These are phyloP conservation scores for Beta lomatogona DNA, from an alignment of 179 eudicot species.

Conservation along the genomic window DNA sequence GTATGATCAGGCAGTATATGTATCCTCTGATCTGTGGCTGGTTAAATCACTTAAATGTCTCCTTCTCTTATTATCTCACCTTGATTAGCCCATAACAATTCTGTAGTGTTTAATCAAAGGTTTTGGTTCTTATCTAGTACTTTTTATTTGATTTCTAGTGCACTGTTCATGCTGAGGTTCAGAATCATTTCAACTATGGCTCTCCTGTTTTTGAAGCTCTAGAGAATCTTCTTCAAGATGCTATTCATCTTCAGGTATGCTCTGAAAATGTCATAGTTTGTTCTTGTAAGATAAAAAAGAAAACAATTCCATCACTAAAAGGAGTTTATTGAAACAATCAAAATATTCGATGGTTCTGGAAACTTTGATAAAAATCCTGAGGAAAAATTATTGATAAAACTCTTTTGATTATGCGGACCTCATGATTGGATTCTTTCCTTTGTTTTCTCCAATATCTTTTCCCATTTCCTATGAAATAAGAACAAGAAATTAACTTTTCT, in stretches of 20 bases:
- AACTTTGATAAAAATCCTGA: no score
- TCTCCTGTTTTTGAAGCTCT: constrained; percentile 25
- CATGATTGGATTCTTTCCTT: no score
- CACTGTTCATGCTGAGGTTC: constrained; percentile 59
- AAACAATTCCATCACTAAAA: background rate
- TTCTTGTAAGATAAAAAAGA: background rate
- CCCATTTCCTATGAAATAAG: no score
- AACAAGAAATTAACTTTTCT: no score
- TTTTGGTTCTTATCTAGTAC: constrained; percentile 4
- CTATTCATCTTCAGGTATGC: constrained; percentile 61
- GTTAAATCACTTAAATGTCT: background rate
- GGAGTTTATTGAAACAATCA: background rate
- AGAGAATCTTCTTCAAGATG: constrained; percentile 62
- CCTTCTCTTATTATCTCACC: background rate
- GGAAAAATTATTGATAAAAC: no score
- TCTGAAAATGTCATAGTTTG: background rate
- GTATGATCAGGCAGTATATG: background rate
- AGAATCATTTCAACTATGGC: constrained; percentile 34
- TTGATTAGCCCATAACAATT: background rate
- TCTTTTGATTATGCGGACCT: no score
- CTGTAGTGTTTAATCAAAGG: constrained; percentile 1
- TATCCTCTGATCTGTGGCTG: constrained; percentile 3
- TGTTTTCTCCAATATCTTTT: no score
- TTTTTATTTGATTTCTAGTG: constrained; percentile 47
- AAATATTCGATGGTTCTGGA: no score